Evolutionary conservation across 192 early-diverging fungal species (phyloP), one percentile per base, ranked within the genome.

Genomic region (Backusella westeae): DNA sequence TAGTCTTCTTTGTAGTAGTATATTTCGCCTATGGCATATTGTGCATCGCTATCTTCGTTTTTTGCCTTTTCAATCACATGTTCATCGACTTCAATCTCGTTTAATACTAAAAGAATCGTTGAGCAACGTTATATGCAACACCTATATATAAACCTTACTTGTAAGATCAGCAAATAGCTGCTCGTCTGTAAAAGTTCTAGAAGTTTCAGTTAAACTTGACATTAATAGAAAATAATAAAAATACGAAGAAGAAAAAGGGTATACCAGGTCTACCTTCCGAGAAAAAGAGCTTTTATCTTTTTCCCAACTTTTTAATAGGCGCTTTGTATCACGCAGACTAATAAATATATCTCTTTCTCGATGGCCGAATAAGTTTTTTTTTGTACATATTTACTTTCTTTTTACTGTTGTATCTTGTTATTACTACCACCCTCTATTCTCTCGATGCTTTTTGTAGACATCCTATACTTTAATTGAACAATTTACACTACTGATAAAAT

Each of bases 1-100:
- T 63, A 63, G 56, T 63, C 56, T 29, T 63, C 56, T 29, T 63
- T 63, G 12, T 63, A 63, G 56, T 63, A 63, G 12, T 63, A 63
- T 63, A 63, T 23, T 29, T 63, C 56, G 4, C 56, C 56, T 12
- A 63, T 63, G 3, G 23, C 26, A 9, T 63, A 63, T 3, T 29
- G 3, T 0, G 56, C 56, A 21, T 63, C 56, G 0, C 23, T 12
- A 29, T 63, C 56, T 12, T 63, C 23, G 4, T 63, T 63, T 63
- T 4, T 23, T 0, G 56, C 56, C 10, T 23, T 2, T 26, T 63
- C 56, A 26, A 63, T 12, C 23, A 63, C 12, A 9, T 12, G 8
- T 8, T 23, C 3, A 10, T 63, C 23, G 26, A 63, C 56, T 63
- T 63, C 56, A 29, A 63, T 14, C 56, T 63, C 56, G 26, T 63